Evolutionary conservation across 306 rosid genomes (phyloP), one percentile per base, ranked within the genome.

Genomic region (Calophaca sinica): DNA sequence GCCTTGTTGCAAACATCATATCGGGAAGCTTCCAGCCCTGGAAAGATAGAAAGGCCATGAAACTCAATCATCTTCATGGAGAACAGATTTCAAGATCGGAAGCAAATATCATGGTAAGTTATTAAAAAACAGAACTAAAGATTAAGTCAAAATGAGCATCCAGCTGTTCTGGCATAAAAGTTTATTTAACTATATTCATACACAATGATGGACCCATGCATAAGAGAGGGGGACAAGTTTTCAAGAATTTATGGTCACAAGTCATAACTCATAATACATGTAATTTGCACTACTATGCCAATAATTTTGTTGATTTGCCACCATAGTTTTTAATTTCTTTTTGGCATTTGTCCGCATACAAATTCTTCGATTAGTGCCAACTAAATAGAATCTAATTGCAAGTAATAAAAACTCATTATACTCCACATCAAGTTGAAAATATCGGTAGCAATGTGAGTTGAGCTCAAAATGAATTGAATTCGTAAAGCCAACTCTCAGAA

Each of bases 1-100:
- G 94, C 84, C 82, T 88, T 20, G 99, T 89, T 31, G 98, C 99
- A 88, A 96, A 89, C 99, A 92, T 96, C 90, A 96, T 61, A 80
- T 89, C 90, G 32, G 98, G 96, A 79, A 96, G 48, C 48, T 42
- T 86, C 99, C 98, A 92, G 7, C 99, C 99, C 99, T 96, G 84
- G 45, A 82, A 82, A 74, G 60, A 81, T 45, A 81, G 20, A 68
- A 77, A 68, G 70, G 65, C 50, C 52, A 63, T 55, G 74, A 52
- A 77, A 77, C 66, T 35, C 13, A 48, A n/a, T 36, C n/a, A 69
- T 15, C 48, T 67, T 5, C 26, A 36, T 50, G 78, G 59, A 38
- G 65, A 26, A 38, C 7, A 38, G 2, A 38, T 2, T 38, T 38
- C 4, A 38, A 38, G 42, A 38, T 38, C 8, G 42, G 42, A 38